Base-by-base conservation (phyloP, 2,329 filamentous ascomycete genomes). In the Ilyonectria destructans region DNA sequence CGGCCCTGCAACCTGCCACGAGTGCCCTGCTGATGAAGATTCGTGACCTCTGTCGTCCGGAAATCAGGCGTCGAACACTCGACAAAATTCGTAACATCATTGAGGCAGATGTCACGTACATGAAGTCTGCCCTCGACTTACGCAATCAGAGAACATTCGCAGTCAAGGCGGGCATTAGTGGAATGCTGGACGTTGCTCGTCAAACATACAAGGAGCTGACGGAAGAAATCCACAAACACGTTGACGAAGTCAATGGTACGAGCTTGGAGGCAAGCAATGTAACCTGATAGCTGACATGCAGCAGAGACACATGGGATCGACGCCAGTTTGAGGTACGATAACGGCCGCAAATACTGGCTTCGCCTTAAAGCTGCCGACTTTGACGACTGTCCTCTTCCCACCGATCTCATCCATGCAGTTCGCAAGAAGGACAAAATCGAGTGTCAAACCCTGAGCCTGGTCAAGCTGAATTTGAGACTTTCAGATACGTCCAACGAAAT, bases 81-180 rank as follows among this genome's bases (percentile, higher is more conserved):
- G 82, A 87, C 2, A 81, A 92, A 2, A 95, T 99, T 58, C 83
- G 88, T 51, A 82, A 85, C 15, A 89, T 89, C 0, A 91, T 99
- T 72, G 96, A 98, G 70, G 88, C 93, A 9, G 93, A 97, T 77
- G 93, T 95, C 0, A 88, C 87, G 0, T 97, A 93, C 73, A 92
- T 93, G 66, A 93, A 88, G 54, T 90, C 91, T 23, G 92, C 96
- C 0, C 85, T 98, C 5, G 96, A 98, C 69, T 85, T 97, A 64
- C 89, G 95, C 15, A 97, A 98, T 69, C 96, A 98, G 78, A 87
- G 96, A 70, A 93, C 92, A 1, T 98, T 97, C 82, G 96, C 96
- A 23, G 92, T 98, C 35, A 96, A 92, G 83, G 90, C 94, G 52
- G 93, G 94, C 0, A 90, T 96, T 48, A 95, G 94, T 74, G 93